Base-by-base conservation (phyloP, 208 protist species). In the Wallacemonas collosoma region DNA sequence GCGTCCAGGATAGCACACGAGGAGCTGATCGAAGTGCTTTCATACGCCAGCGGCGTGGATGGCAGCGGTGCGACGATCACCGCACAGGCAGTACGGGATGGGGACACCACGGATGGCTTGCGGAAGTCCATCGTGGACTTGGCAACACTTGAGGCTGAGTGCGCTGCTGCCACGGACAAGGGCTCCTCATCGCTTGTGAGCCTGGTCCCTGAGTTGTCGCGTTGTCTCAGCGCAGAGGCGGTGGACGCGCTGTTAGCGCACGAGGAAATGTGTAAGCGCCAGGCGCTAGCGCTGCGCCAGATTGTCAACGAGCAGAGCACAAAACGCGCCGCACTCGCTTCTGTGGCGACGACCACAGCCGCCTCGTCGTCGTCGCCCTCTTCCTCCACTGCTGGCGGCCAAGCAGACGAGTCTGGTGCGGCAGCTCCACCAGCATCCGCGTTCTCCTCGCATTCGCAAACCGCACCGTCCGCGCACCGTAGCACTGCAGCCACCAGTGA, bases 121-220 rank as follows among this genome's bases (percentile, higher is more conserved):
- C 41, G 8, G 36, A 41, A 66, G 17, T 57, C 55, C 2, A 26
- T 77, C 3, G 54, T 51, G 15, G 35, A 47, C 11, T 15, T 77
- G 40, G 36, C 62, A 2, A 12, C 40, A 1, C 71, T 81, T 4
- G 64, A 68, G 63, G 65, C 60, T 26, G 69, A 75, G 40, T 81
- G 76, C 38, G 58, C 38, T 8, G 71, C 35, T 41, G 17, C 26
- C 4, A 26, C 14, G 11, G 48, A 76, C 35, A 55, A 4, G 5
- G n/a, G 36, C 60, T 4, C 43, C 5, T 36, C 38, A 12, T 35
- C 60, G 6, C 60, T 65, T 1, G 11, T 41, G 5, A 12, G 5
- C 12, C 7, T 51, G 12, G 43, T 7, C 3, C 38, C 60, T 2
- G 39, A 41, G 53, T 39, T 73, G 68, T 15, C 53, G 11, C 6